Evolutionary conservation across 768 basidiomycete genomes (phyloP), one percentile per base, ranked within the genome.

Genomic region (Mycena belliarum): DNA sequence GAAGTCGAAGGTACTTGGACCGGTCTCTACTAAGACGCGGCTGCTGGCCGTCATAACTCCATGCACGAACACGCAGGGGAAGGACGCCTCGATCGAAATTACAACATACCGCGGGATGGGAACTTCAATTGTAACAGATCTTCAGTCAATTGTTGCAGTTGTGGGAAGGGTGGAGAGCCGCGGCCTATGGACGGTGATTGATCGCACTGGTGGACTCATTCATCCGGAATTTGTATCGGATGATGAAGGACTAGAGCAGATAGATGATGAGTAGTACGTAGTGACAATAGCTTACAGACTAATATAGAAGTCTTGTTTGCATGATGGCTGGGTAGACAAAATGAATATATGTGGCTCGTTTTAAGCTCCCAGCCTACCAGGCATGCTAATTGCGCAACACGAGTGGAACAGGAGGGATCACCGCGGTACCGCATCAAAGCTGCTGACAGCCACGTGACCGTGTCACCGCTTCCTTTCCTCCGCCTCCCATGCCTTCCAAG

Each of bases 171-270:
- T 49, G 18, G 18, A 49, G 9, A 43, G 41, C 9, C 28, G 48
- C 12, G 48, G 40, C 9, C 24, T 2, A 10, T 56, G 55, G 55
- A 11, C 3, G 3, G 35, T 56, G 8, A 25, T 56, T 9, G 55
- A 56, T 20, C 46, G 55, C 10, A 55, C 46, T 2, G 53, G 53
- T 2, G 53, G 53, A 3, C 20, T 55, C 1, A 55, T 55, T 32
- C 28, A 26, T 14, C 53, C 53, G 1, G 26, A 47, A 10, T 55
- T 55, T 48, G 41, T n/a, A n/a, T n/a, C n/a, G n/a, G n/a, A n/a
- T n/a, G n/a, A n/a, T n/a, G n/a, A n/a, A n/a, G n/a, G n/a, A n/a
- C n/a, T n/a, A n/a, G n/a, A n/a, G n/a, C n/a, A n/a, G n/a, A n/a
- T 37, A 37, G 5, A 10, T 16, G 37, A 37, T 16, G 37, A 37